Conservation (phyloP, 805 yeast genomes). For the Teunomyces funiuensis region DNA sequence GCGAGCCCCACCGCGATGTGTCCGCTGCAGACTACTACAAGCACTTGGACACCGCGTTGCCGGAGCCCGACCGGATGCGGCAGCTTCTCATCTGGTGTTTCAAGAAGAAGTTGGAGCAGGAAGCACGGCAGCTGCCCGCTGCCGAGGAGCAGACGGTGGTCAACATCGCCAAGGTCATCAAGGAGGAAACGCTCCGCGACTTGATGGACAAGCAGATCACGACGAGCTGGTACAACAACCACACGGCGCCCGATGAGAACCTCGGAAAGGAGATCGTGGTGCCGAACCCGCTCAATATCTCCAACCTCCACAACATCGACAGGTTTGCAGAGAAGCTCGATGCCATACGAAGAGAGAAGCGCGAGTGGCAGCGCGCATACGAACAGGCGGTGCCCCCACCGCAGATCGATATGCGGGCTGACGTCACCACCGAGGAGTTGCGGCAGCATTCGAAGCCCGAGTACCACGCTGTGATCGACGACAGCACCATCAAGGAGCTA, state of each 20-base stretch:
- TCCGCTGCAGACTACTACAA: constrained; percentile 56
- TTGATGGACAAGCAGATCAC: constrained; percentile 57
- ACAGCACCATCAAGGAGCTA: constrained; percentile 12
- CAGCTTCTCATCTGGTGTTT: constrained; percentile 70
- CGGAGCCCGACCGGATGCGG: constrained; percentile 73
- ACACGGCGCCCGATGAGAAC: constrained; percentile 19
- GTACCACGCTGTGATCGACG: constrained; percentile 16
- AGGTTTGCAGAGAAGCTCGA: constrained; percentile 45
- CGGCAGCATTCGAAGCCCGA: constrained; percentile 5
- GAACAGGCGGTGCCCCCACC: constrained; percentile 9
- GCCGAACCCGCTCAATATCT: constrained; percentile 61
- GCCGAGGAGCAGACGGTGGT: constrained; percentile 43
- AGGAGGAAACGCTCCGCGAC: constrained; percentile 61
- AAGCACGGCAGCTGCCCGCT: constrained; percentile 16
- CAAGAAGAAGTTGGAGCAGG: constrained; percentile 44
- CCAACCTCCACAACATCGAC: constrained; percentile 49
- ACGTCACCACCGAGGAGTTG: constrained; percentile 7
- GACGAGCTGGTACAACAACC: constrained; percentile 65
- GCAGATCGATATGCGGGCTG: constrained; percentile 8
- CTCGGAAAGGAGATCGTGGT: constrained; percentile 33
- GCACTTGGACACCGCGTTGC: constrained; percentile 57
- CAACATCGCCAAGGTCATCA: constrained; percentile 60
- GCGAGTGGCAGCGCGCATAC: constrained; percentile 44
- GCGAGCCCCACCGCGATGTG: constrained; percentile 65
- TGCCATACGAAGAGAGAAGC: constrained; percentile 46